Conservation (phyloP, 1,139 yeast genomes). For the Saccharomyces uvarum region DNA sequence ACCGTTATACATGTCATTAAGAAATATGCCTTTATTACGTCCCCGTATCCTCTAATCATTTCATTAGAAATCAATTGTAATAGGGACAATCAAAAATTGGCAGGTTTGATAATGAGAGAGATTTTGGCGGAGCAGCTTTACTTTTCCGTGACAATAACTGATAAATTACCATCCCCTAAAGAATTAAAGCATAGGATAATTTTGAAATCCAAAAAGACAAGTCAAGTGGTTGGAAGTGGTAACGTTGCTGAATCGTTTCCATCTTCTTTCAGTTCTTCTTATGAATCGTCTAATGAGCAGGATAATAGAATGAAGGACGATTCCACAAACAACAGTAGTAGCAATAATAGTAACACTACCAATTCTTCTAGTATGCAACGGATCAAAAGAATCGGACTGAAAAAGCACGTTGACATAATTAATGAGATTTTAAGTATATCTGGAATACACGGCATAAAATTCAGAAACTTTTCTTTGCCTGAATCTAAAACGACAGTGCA, state of each 20-base stretch:
- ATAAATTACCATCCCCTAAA: slow-evolving; percentile 60
- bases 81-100: slow-evolving; percentile 51
- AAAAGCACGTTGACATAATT: slow-evolving; percentile 35
- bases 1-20: slow-evolving; percentile 67
- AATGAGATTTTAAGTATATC: slow-evolving; percentile 54
- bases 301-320: slow-evolving; percentile 11
- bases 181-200: slow-evolving; percentile 62
- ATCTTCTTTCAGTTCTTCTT: slow-evolving; percentile 17
- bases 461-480: slow-evolving; percentile 75
- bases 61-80: slow-evolving; percentile 83
- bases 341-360: slow-evolving; percentile 13
- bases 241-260: slow-evolving; percentile 5
- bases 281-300: slow-evolving; percentile 23
- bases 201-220: slow-evolving; percentile 65
- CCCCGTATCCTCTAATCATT: slow-evolving; percentile 79
- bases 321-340: slow-evolving; percentile 8
- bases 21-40: slow-evolving; percentile 76
- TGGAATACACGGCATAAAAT: slow-evolving; percentile 66
- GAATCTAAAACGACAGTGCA: slow-evolving; percentile 77
- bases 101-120: slow-evolving; percentile 45
- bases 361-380: slow-evolving; percentile 24
- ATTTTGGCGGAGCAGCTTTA: slow-evolving; percentile 51
- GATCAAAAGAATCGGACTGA: slow-evolving; percentile 19
- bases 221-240: slow-evolving; percentile 10
- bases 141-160: slow-evolving; percentile 18